Evolutionary conservation across 345 rosid genomes (phyloP).

Genomic region (Melaleuca alternifolia): DNA sequence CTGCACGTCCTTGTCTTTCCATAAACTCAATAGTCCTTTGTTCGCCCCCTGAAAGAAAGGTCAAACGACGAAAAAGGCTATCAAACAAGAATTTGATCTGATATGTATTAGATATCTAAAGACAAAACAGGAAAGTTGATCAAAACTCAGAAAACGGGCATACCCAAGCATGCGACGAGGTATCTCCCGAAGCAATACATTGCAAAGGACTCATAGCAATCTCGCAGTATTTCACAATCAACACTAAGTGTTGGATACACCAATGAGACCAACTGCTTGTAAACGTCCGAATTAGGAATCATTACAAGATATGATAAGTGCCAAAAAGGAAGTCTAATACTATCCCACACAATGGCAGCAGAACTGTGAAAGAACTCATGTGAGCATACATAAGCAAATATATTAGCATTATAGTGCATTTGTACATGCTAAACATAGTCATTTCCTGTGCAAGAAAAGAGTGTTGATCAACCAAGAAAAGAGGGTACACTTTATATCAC

Average conservation of each 20-base stretch:
- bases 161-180: slow-evolving; percentile 97
- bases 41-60: slow-evolving; percentile 66
- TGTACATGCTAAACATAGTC: neutral
- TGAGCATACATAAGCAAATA: neutral
- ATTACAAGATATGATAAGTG: neutral
- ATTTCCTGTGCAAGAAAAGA: neutral
- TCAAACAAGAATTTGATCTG: neutral
- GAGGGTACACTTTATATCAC: neutral
- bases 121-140: neutral
- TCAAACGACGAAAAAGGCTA: neutral
- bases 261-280: slow-evolving; percentile 73
- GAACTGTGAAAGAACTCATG: neutral
- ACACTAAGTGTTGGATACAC: slow-evolving; percentile 85
- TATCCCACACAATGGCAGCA: neutral
- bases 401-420: neutral
- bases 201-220: slow-evolving; percentile 98
- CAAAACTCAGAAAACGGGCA: slow-evolving; percentile 8
- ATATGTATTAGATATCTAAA: neutral
- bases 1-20: slow-evolving; percentile 77
- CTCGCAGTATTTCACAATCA: slow-evolving; percentile 83
- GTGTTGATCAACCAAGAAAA: neutral
- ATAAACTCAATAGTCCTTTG: slow-evolving; percentile 79
- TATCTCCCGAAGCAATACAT: slow-evolving; percentile 99
- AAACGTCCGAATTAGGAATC: neutral
- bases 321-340: neutral